Percentiles rank a stretch among this genome's conserved stretches.
phyloP scores from a whole-genome alignment of 345 rosid genomes.

The Eutrema heterophyllum region DNA sequence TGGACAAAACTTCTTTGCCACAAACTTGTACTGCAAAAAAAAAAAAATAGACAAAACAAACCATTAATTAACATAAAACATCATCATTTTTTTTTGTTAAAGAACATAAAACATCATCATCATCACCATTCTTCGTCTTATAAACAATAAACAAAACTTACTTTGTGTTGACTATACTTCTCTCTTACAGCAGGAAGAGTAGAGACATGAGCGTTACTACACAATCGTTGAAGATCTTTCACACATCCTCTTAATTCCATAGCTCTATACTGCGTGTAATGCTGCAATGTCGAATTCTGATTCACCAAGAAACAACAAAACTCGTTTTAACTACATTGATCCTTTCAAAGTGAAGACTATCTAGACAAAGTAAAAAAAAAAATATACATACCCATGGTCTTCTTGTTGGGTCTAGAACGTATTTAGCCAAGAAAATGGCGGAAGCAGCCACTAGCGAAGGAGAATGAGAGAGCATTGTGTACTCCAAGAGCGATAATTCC shows the following conservation, averaged over 20 bases:
- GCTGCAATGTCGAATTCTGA: conserved; percentile 81
- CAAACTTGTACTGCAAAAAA: conserved; percentile 36
- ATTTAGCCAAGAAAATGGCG: conserved; percentile 86
- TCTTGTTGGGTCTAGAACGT: conserved; percentile 60
- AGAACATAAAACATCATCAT: background rate
- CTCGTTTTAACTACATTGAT: background rate
- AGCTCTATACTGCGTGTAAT: conserved; percentile 71
- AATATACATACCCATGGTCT: conserved; percentile 79
- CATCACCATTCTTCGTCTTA: background rate
- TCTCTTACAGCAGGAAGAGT: conserved; percentile 78
- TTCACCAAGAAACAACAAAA: background rate
- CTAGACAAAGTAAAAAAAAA: background rate
- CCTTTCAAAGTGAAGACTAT: background rate
- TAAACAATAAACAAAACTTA: conserved; percentile 35
- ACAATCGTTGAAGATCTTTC: conserved; percentile 67
- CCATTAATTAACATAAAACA: background rate
- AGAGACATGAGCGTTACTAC: conserved; percentile 47
- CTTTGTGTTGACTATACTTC: conserved; percentile 89
- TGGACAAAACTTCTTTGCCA: conserved; percentile 81
- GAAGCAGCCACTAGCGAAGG: conserved; percentile 88
- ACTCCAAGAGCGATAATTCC: conserved; percentile 78
- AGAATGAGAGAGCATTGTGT: conserved; percentile 67
- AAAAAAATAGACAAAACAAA: background rate
- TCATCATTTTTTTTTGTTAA: too few relatives aligned
- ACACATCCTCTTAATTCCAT: conserved; percentile 63